A percentile compares a stretch with the other conserved stretches of the same genome.
Evolutionary conservation across 495 filamentous ascomycete genomes (phyloP).

Genomic region (Aspergillus diversus): DNA sequence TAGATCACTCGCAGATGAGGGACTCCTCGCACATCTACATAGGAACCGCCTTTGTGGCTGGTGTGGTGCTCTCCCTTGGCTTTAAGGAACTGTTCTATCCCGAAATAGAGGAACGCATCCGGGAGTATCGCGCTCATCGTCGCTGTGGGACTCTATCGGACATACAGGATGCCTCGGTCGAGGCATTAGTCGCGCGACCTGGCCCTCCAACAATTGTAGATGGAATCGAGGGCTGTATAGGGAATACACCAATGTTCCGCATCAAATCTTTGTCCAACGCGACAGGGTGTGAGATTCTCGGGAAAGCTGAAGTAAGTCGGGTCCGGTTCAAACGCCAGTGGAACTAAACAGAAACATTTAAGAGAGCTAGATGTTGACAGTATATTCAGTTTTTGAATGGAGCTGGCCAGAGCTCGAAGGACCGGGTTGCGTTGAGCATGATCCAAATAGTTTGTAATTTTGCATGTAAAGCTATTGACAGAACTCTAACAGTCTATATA

Average conservation of each 20-base stretch:
- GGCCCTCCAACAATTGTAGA: conserved; percentile 54
- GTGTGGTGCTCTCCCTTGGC: conserved; percentile 70
- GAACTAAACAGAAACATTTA: not conserved
- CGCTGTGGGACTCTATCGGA: conserved; percentile 13
- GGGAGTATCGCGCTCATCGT: conserved; percentile 38
- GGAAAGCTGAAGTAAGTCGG: conserved; percentile 77
- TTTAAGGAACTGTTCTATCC: conserved; percentile 72
- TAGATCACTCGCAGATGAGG: conserved; percentile 19
- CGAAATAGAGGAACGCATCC: conserved; percentile 65
- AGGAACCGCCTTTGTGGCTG: conserved; percentile 72
- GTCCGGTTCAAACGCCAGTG: not conserved
- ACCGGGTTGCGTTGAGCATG: conserved; percentile 89
- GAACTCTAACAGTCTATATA: conserved; percentile 31
- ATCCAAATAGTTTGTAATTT: conserved; percentile 63
- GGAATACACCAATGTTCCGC: conserved; percentile 86
- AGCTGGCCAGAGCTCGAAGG: conserved; percentile 94
- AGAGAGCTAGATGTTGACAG: conserved; percentile 4
- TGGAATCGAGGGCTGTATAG: conserved; percentile 91
- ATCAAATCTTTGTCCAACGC: conserved; percentile 88
- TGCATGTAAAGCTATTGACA: conserved; percentile 12
- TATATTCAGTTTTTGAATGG: conserved; percentile 77
- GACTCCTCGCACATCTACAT: conserved; percentile 50
- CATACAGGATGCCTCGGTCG: conserved; percentile 2
- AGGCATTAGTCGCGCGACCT: conserved; percentile 32
- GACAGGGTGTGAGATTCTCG: conserved; percentile 92